Conservation (phyloP, 176 grass and related monocot genomes). For the Hsuehochloa calcarea region DNA sequence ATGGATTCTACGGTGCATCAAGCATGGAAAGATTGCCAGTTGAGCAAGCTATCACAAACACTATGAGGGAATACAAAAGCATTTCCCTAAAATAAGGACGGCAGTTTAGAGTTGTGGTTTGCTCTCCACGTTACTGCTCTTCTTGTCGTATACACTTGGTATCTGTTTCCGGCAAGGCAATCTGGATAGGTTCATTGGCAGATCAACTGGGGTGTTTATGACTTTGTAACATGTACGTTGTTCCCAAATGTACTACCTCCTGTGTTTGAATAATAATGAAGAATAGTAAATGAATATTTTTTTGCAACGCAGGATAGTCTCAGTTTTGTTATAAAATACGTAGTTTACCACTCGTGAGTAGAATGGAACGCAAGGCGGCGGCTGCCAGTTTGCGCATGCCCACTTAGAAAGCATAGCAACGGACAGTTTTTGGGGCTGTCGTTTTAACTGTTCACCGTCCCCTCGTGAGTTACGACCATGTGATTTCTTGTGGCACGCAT, state of each 20-base stretch:
- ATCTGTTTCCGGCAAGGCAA: neutral
- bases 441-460: too few relatives aligned
- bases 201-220: neutral
- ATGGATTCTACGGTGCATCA: conserved; percentile 95
- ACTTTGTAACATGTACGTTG: neutral
- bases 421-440: too few relatives aligned
- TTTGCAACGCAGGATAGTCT: neutral
- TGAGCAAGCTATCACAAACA: conserved; percentile 85
- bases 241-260: neutral
- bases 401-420: too few relatives aligned
- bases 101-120: neutral
- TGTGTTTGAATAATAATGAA: neutral
- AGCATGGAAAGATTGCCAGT: conserved; percentile 94
- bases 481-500: too few relatives aligned
- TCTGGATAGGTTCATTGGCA: neutral
- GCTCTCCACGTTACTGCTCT: neutral
- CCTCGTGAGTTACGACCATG: too few relatives aligned
- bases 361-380: too few relatives aligned
- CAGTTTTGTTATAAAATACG: too few relatives aligned
- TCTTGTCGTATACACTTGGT: neutral
- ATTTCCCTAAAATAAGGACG: conserved; percentile 65
- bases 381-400: too few relatives aligned
- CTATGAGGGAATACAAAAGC: conserved; percentile 79
- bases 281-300: neutral
- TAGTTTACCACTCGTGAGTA: too few relatives aligned